phyloP scores from a whole-genome alignment of 371 early-diverging fungal species.

The Fennellomyces sp. region DNA sequence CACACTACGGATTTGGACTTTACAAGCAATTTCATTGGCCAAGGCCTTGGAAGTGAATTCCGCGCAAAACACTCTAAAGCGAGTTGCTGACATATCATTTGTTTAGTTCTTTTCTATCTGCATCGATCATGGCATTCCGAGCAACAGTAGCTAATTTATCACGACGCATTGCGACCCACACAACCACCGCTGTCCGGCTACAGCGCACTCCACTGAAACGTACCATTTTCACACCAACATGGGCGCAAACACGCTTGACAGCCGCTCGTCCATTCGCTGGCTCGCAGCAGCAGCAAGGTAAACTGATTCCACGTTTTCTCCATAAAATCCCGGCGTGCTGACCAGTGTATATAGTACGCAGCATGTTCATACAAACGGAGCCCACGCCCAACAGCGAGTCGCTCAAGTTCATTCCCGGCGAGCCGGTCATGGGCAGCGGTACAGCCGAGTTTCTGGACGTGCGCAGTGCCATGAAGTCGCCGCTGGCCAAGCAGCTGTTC shows the following conservation, averaged over 20 bases:
- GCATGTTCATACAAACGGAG: constrained; percentile 96
- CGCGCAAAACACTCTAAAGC: too few relatives aligned
- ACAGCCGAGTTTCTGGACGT: constrained; percentile 81
- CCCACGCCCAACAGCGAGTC: constrained; percentile 93
- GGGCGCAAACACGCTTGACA: not conserved
- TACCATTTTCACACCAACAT: not conserved
- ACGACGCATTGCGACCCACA: not conserved
- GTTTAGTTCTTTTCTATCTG: not conserved
- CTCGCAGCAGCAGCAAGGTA: constrained; percentile 1
- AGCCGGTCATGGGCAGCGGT: constrained; percentile 67
- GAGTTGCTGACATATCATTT: not conserved
- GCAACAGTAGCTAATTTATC: not conserved
- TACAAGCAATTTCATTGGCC: too few relatives aligned
- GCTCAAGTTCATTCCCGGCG: constrained; percentile 92
- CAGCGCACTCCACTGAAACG: not conserved
- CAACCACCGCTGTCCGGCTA: not conserved
- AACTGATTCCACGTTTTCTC: not conserved
- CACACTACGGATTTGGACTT: too few relatives aligned
- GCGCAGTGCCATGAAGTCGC: constrained; percentile 81
- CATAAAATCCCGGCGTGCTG: not conserved
- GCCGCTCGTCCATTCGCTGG: not conserved
- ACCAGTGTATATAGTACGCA: constrained; percentile 46
- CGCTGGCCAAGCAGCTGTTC: constrained; percentile 88
- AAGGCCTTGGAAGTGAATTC: too few relatives aligned
- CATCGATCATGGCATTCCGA: constrained; percentile 3